Conservation (phyloP, 1,284 basidiomycete species). For the Ceratobasidium sp. region DNA sequence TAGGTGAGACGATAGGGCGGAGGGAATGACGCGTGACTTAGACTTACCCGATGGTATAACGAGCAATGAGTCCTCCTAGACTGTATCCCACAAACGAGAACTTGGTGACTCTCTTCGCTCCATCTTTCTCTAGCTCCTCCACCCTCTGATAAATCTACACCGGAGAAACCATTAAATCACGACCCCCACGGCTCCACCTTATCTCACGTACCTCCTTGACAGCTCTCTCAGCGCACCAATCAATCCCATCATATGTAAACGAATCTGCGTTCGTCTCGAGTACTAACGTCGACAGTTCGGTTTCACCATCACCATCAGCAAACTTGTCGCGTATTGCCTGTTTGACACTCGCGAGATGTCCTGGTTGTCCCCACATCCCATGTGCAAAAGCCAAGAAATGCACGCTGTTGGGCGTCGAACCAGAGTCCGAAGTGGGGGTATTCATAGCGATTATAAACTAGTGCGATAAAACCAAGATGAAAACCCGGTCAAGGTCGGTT, state of each 20-base stretch:
- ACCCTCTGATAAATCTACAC: slow-evolving; percentile 68
- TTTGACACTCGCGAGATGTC: slow-evolving; percentile 60
- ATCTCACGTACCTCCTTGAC: slow-evolving; percentile 70
- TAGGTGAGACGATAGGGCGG: no score
- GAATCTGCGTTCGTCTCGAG: slow-evolving; percentile 69
- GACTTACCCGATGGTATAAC: slow-evolving; percentile 80
- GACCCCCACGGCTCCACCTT: slow-evolving; percentile 48
- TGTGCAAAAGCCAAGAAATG: slow-evolving; percentile 82
- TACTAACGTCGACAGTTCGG: slow-evolving; percentile 64
- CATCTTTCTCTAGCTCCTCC: slow-evolving; percentile 64
- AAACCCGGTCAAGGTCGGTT: no score
- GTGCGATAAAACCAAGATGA: no score
- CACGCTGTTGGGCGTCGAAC: slow-evolving; percentile 45
- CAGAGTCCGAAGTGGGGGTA: slow-evolving; percentile 5
- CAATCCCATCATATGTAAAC: slow-evolving; percentile 80
- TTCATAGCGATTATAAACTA: slow-evolving; percentile 12
- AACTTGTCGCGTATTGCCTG: slow-evolving; percentile 60
- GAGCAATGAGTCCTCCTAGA: slow-evolving; percentile 82
- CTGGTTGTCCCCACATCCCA: slow-evolving; percentile 87
- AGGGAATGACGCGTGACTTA: no score
- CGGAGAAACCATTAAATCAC: slow-evolving; percentile 27
- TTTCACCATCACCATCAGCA: slow-evolving; percentile 38
- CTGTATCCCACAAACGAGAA: slow-evolving; percentile 85
- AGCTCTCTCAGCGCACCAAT: slow-evolving; percentile 79
- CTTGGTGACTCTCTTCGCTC: slow-evolving; percentile 68